Evolutionary conservation across 2,329 filamentous ascomycete species (phyloP).

Genomic region (Ophiostoma himal-ulmi): DNA sequence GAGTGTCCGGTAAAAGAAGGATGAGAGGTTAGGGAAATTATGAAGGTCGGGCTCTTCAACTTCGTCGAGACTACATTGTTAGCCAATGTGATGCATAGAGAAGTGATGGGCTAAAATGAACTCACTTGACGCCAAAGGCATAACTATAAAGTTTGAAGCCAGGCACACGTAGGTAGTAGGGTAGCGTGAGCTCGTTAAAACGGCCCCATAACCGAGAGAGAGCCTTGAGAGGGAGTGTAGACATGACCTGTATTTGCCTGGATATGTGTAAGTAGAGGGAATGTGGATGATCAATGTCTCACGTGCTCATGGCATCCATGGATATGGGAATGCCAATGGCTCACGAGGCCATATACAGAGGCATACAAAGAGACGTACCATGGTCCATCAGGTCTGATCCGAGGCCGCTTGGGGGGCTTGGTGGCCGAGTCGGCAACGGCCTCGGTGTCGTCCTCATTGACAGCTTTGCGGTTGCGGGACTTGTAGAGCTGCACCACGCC

Average conservation of each 20-base stretch:
- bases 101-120: not conserved
- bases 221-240: constrained; percentile 83
- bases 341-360: not conserved
- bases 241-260: constrained; percentile 87
- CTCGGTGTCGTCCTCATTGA: constrained; percentile 42
- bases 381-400: constrained; percentile 75
- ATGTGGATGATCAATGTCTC: not conserved
- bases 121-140: constrained; percentile 78
- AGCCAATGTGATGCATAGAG: not conserved
- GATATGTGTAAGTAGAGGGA: constrained; percentile 5
- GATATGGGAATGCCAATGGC: not conserved
- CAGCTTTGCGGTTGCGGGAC: constrained; percentile 53
- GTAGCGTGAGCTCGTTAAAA: constrained; percentile 85
- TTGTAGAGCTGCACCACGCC: constrained; percentile 81
- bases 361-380: constrained; percentile 49
- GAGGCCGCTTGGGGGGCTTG: constrained; percentile 47
- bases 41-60: constrained; percentile 83
- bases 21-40: constrained; percentile 83
- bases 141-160: constrained; percentile 89
- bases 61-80: constrained; percentile 62
- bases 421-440: constrained; percentile 35
- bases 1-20: constrained; percentile 94
- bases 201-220: constrained; percentile 82
- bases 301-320: constrained; percentile 13
- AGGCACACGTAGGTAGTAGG: constrained; percentile 79